Evolutionary conservation across 805 yeast species (phyloP).

Genomic region (Myxozyma neglecta): DNA sequence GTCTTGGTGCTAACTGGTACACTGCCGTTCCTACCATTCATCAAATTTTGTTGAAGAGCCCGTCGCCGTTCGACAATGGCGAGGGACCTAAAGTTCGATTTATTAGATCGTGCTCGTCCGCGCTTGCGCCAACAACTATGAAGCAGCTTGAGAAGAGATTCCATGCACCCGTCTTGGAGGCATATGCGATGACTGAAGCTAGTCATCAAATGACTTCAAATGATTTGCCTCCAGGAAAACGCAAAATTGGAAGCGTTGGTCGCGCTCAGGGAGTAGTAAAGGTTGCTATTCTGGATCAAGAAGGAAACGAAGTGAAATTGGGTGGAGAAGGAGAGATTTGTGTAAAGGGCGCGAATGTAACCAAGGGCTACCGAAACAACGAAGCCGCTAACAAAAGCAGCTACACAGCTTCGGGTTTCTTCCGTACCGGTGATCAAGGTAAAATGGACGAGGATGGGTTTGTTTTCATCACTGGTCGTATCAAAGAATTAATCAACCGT

Average conservation of each 20-base stretch:
- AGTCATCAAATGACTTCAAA: constrained; percentile 80
- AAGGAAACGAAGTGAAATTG: constrained; percentile 49
- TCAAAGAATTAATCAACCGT: constrained; percentile 71
- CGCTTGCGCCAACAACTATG: constrained; percentile 67
- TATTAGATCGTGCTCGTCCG: constrained; percentile 70
- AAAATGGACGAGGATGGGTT: constrained; percentile 58
- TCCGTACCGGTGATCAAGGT: constrained; percentile 82
- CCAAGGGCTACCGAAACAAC: constrained; percentile 70
- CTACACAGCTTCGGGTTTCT: constrained; percentile 60
- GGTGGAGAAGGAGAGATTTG: constrained; percentile 69
- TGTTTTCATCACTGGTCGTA: constrained; percentile 63
- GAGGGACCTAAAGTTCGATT: constrained; percentile 59
- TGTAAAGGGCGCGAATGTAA: constrained; percentile 66
- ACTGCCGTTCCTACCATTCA: constrained; percentile 73
- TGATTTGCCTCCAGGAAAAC: constrained; percentile 60
- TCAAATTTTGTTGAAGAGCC: constrained; percentile 57
- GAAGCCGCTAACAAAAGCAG: constrained; percentile 67
- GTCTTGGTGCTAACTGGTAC: constrained; percentile 62
- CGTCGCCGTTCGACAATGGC: constrained; percentile 44
- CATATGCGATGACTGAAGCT: constrained; percentile 74
- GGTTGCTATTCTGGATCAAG: constrained; percentile 55
- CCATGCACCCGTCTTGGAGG: constrained; percentile 69
- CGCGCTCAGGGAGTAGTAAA: constrained; percentile 71
- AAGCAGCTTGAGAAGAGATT: constrained; percentile 56
- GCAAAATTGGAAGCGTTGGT: constrained; percentile 73